Percentiles rank a stretch among this genome's conserved stretches.
These are phyloP conservation scores for Celoporthe dispersa DNA, from an alignment of 2,329 filamentous ascomycete genomes.

Conservation along the genomic window DNA sequence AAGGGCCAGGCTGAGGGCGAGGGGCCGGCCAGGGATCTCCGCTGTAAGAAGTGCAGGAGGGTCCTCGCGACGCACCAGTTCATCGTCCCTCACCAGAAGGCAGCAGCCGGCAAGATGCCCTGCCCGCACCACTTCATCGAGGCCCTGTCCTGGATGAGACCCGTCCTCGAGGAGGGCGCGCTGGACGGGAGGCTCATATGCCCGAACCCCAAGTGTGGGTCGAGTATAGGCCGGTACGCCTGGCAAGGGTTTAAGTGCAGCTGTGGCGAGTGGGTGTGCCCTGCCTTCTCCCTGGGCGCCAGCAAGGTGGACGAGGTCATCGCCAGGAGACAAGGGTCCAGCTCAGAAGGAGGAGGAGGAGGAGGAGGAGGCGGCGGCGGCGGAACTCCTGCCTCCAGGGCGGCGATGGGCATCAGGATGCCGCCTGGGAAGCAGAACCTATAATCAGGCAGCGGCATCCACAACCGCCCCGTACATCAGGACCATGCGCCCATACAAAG, in stretches of 20 bases:
- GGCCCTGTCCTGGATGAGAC: conserved; percentile 92
- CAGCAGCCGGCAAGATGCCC: conserved; percentile 30
- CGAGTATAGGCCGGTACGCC: conserved; percentile 88
- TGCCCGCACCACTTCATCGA: conserved; percentile 93
- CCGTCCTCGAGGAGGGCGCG: conserved; percentile 77
- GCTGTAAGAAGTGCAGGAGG: conserved; percentile 90
- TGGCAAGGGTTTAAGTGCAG: conserved; percentile 96
- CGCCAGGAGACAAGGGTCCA: conserved; percentile 28
- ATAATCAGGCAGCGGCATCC: background rate
- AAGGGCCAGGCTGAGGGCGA: conserved; percentile 30
- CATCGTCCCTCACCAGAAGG: conserved; percentile 65
- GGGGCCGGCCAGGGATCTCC: conserved; percentile 56
- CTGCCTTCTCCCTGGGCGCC: conserved; percentile 84
- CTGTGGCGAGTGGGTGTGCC: conserved; percentile 88
- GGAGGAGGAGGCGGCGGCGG: conserved; percentile 9
- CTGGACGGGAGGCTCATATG: conserved; percentile 86
- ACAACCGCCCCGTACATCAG: background rate
- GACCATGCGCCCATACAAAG: background rate
- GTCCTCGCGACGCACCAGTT: conserved; percentile 62
- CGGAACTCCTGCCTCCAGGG: conserved; percentile 34
- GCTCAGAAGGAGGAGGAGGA: background rate
- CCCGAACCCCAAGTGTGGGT: conserved; percentile 75
- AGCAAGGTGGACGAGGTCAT: conserved; percentile 76
- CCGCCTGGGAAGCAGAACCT: conserved; percentile 53
- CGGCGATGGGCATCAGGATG: conserved; percentile 56